Evolutionary conservation across 148 eudicot genomes (phyloP).

Genomic region (Rhododendron ovatum): DNA sequence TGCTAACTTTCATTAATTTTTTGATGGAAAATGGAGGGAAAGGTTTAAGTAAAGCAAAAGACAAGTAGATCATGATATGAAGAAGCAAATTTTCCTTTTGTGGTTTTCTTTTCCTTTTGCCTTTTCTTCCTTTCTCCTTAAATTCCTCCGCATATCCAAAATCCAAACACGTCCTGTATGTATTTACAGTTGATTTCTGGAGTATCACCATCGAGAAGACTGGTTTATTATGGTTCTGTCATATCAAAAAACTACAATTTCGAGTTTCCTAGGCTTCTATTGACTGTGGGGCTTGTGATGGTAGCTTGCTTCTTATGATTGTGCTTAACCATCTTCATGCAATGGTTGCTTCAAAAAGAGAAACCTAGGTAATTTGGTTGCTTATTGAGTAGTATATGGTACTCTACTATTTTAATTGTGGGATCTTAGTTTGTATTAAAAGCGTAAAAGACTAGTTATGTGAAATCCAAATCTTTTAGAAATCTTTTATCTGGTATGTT

Average conservation of each 20-base stretch:
- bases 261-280: background rate
- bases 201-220: background rate
- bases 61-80: background rate
- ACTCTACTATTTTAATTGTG: background rate
- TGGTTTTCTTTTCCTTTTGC: background rate
- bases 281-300: background rate
- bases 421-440: background rate
- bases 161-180: background rate
- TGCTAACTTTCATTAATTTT: background rate
- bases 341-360: background rate
- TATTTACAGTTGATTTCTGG: background rate
- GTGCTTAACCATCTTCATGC: background rate
- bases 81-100: background rate
- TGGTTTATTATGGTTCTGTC: background rate
- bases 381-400: background rate
- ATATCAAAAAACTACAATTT: background rate
- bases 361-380: background rate
- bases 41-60: background rate
- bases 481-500: background rate
- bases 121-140: background rate
- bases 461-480: background rate
- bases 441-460: background rate
- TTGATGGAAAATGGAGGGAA: background rate
- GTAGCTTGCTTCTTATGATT: background rate
- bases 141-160: background rate